A percentile compares a stretch with the other conserved stretches of the same genome.
Conservation (phyloP, 805 yeast species). For the Ogataea siamensis region DNA sequence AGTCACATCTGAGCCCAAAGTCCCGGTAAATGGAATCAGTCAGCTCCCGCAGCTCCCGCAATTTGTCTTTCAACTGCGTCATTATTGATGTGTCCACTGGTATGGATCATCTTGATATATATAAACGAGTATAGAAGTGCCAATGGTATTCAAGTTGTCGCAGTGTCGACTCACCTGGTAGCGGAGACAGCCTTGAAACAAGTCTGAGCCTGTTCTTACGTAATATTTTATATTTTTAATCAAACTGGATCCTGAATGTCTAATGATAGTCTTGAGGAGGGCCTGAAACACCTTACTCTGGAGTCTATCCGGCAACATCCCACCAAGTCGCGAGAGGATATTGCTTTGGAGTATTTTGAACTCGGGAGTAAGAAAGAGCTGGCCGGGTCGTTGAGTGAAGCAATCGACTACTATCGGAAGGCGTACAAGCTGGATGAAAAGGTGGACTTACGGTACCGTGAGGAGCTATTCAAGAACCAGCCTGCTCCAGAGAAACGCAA, state of each 20-base stretch:
- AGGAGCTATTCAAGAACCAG: slow-evolving; percentile 38
- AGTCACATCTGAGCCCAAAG: slow-evolving; percentile 15
- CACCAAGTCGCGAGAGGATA: slow-evolving; percentile 30
- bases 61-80: slow-evolving; percentile 15
- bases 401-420: slow-evolving; percentile 65
- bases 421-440: slow-evolving; percentile 60
- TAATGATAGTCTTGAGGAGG: slow-evolving; percentile 24
- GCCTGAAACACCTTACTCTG: slow-evolving; percentile 24
- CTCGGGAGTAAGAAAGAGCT: slow-evolving; percentile 69
- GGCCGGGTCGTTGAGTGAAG: slow-evolving; percentile 78
- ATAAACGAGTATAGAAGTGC: not conserved
- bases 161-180: slow-evolving; percentile 1
- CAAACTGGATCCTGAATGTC: slow-evolving; percentile 4
- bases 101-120: slow-evolving; percentile 15
- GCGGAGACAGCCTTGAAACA: slow-evolving; percentile 10
- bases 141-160: slow-evolving; percentile 2
- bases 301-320: slow-evolving; percentile 31
- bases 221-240: slow-evolving; percentile 1
- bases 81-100: slow-evolving; percentile 12
- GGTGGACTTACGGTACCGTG: slow-evolving; percentile 70
- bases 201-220: slow-evolving; percentile 1
- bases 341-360: slow-evolving; percentile 66
- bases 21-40: slow-evolving; percentile 15
- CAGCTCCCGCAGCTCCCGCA: slow-evolving; percentile 12
- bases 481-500: slow-evolving; percentile 24